phyloP scores from a whole-genome alignment of 1,139 yeast genomes.

The Arxiozyma heterogenica region DNA sequence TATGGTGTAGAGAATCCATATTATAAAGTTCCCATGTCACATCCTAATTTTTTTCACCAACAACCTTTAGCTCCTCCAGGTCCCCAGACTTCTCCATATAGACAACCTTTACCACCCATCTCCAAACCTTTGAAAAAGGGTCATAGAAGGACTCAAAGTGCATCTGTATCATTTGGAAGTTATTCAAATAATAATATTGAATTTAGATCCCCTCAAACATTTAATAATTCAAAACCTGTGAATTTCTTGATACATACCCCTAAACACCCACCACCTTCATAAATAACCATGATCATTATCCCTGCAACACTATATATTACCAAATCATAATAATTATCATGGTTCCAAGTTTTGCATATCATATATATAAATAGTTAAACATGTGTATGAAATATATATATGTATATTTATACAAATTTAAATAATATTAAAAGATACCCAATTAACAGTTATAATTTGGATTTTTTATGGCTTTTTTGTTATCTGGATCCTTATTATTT shows the following conservation, averaged over 20 bases:
- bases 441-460: too few relatives aligned
- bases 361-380: background rate
- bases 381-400: background rate
- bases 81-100: constrained; percentile 5
- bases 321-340: background rate
- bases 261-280: constrained; percentile 25
- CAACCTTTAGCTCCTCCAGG: background rate
- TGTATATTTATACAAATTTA: too few relatives aligned
- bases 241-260: constrained; percentile 27
- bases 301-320: background rate
- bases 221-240: constrained; percentile 18
- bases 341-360: background rate
- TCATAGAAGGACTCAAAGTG: constrained; percentile 27
- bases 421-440: background rate
- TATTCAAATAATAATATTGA: constrained; percentile 12
- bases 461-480: too few relatives aligned
- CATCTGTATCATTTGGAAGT: constrained; percentile 5
- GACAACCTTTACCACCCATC: background rate
- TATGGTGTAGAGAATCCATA: background rate
- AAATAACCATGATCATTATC: background rate
- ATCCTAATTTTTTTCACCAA: constrained; percentile 1
- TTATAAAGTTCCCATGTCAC: constrained; percentile 1
- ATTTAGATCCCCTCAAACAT: constrained; percentile 14
- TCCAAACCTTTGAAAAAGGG: constrained; percentile 6
- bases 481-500: background rate